Percentiles rank a stretch among this genome's conserved stretches.
Conservation (phyloP, 2,329 filamentous ascomycete genomes). For the Macrophomina tecta region DNA sequence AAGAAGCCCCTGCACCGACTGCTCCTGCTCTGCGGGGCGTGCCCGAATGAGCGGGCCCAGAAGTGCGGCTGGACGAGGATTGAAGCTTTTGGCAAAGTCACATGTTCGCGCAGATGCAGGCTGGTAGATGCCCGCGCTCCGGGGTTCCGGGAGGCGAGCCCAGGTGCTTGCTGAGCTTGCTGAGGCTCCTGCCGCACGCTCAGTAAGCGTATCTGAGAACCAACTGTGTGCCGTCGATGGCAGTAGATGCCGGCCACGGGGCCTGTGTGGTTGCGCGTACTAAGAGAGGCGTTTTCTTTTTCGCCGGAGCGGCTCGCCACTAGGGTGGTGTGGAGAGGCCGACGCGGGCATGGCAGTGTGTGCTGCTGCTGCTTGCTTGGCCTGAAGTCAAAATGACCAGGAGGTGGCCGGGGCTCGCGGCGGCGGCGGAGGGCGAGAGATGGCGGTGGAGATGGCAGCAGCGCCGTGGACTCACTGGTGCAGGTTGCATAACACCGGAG, state of each 20-base stretch:
- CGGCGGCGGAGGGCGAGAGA: conserved; percentile 5
- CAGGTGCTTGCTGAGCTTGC: conserved; percentile 17
- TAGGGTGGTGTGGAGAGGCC: background rate
- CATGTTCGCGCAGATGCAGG: conserved; percentile 22
- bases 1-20: background rate
- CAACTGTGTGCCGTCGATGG: background rate
- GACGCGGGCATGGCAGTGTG: background rate
- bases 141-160: conserved; percentile 13
- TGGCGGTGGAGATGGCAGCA: background rate
- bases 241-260: background rate
- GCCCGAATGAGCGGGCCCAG: conserved; percentile 1
- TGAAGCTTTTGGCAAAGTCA: conserved; percentile 8
- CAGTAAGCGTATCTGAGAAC: conserved; percentile 6
- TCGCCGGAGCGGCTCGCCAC: background rate
- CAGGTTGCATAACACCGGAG: too few relatives aligned
- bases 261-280: background rate
- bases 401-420: background rate
- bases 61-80: background rate
- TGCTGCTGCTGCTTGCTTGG: conserved; percentile 6
- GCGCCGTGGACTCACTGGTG: too few relatives aligned
- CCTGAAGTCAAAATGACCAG: background rate
- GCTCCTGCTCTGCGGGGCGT: conserved; percentile 17
- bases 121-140: conserved; percentile 10
- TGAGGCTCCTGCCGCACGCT: conserved; percentile 14
- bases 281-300: conserved; percentile 1